Conservation (phyloP, 495 filamentous ascomycete genomes). For the Tuber indicum region DNA sequence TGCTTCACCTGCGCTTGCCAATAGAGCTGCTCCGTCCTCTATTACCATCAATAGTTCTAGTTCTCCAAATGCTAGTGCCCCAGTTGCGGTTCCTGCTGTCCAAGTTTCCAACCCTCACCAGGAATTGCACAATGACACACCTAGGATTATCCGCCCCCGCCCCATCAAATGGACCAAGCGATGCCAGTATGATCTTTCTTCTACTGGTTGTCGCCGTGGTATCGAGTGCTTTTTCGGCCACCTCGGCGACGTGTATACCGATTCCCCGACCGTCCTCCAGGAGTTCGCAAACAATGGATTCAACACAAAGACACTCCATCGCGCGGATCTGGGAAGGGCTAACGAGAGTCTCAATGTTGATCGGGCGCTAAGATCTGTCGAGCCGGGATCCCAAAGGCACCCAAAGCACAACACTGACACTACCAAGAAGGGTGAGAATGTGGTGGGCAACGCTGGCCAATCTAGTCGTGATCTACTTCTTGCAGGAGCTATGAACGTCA, state of each 20-base stretch:
- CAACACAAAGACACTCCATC: not conserved
- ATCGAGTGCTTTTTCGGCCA: not conserved
- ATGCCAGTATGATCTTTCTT: not conserved
- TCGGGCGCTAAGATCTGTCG: not conserved
- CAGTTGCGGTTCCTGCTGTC: not conserved
- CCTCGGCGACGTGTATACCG: not conserved
- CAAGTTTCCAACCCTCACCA: not conserved
- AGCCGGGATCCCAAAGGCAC: not conserved
- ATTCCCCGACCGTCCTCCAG: not conserved
- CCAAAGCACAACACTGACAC: not conserved
- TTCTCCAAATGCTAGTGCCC: not conserved
- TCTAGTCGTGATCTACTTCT: not conserved
- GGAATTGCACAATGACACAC: not conserved
- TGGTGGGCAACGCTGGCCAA: not conserved
- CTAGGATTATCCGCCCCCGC: not conserved
- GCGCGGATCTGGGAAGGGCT: not conserved
- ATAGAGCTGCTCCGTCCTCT: not conserved
- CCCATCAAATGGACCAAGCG: not conserved
- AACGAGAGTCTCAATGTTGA: not conserved
- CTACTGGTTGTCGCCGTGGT: not conserved
- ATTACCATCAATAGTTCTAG: not conserved
- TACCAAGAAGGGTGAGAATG: not conserved
- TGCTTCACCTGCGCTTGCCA: not conserved
- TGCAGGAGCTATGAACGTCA: not conserved
- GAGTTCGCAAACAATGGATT: not conserved